Percentiles rank a stretch among this genome's conserved stretches.
Conservation (phyloP, 129 eudicot genomes). For the Helianthus annuus region DNA sequence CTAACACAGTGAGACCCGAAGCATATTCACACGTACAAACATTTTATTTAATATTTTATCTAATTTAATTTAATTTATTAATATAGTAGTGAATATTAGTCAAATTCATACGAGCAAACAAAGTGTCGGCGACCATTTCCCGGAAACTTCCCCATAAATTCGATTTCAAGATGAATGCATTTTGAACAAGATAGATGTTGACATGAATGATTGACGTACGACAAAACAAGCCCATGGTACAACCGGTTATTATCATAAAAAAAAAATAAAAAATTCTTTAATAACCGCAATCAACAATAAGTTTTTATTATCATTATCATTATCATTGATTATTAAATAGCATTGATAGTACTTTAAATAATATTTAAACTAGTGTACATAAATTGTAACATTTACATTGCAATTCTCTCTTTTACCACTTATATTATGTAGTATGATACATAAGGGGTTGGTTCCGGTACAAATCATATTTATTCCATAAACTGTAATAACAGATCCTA, state of each 20-base stretch:
- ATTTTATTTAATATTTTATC: background rate
- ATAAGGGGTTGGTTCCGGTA: no score
- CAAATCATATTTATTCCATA: no score
- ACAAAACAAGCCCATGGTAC: constrained; percentile 6
- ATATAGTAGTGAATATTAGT: background rate
- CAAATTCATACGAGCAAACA: constrained; percentile 22
- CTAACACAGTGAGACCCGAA: background rate
- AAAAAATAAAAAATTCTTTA: no score
- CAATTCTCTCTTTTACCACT: no score
- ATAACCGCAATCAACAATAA: background rate
- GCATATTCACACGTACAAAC: background rate
- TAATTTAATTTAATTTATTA: background rate
- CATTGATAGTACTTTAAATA: background rate
- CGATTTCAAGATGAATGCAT: constrained; percentile 15
- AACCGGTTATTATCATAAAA: background rate
- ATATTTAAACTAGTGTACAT: background rate
- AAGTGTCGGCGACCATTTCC: constrained; percentile 40
- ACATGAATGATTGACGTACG: constrained; percentile 18
- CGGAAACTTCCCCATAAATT: constrained; percentile 31
- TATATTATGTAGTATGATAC: no score
- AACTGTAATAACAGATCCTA: no score
- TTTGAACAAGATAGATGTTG: constrained; percentile 25
- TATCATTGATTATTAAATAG: background rate
- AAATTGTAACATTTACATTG: background rate
- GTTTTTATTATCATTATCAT: background rate